Evolutionary conservation across 768 basidiomycete species (phyloP).

Genomic region (Amanita phalloides): DNA sequence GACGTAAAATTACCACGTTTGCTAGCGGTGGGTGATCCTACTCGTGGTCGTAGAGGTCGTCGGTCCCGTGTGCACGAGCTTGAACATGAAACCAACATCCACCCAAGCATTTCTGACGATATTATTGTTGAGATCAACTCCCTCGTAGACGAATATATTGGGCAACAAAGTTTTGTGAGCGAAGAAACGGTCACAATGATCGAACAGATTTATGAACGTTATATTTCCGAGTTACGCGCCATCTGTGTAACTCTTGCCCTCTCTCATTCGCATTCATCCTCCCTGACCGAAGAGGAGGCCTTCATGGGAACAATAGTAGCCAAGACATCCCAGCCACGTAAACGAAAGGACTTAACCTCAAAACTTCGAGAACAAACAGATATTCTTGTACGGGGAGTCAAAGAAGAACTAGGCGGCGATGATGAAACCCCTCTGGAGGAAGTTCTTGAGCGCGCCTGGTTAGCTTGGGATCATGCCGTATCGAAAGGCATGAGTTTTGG

Average conservation of each 20-base stretch:
- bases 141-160: slow-evolving; percentile 22
- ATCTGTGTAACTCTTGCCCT: slow-evolving; percentile 39
- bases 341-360: slow-evolving; percentile 41
- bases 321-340: slow-evolving; percentile 46
- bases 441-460: slow-evolving; percentile 39
- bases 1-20: slow-evolving; percentile 41
- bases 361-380: slow-evolving; percentile 46
- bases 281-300: slow-evolving; percentile 53
- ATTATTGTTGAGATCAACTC: slow-evolving; percentile 12
- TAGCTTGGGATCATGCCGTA: slow-evolving; percentile 35
- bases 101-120: not conserved
- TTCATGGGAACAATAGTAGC: slow-evolving; percentile 57
- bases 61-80: not conserved
- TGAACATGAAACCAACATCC: not conserved
- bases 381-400: slow-evolving; percentile 36
- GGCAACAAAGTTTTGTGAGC: slow-evolving; percentile 11
- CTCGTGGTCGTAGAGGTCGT: slow-evolving; percentile 3
- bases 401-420: slow-evolving; percentile 39
- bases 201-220: slow-evolving; percentile 25
- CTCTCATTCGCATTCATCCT: slow-evolving; percentile 26
- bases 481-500: slow-evolving; percentile 34
- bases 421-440: slow-evolving; percentile 27
- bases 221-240: slow-evolving; percentile 33
- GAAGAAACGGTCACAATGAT: slow-evolving; percentile 18
- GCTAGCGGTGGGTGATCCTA: slow-evolving; percentile 9